Evolutionary conservation across 768 basidiomycete genomes (phyloP).

Genomic region (Pleurotus platypus): DNA sequence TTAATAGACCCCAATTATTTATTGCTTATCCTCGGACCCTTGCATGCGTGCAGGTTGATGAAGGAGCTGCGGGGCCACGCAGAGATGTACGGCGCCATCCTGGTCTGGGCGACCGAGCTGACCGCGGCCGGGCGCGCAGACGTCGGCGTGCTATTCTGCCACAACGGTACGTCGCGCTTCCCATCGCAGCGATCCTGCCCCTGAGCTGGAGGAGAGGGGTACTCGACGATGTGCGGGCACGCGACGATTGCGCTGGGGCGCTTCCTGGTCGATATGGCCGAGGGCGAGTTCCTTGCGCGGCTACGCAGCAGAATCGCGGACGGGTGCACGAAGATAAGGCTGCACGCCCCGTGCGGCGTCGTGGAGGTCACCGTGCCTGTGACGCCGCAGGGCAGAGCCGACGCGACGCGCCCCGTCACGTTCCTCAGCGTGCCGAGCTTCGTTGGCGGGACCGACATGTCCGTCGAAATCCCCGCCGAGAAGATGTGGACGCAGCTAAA

Average conservation of each 20-base stretch:
- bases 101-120: slow-evolving; percentile 31
- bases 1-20: too few relatives aligned
- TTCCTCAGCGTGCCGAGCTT: slow-evolving; percentile 35
- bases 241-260: slow-evolving; percentile 37
- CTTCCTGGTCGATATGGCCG: slow-evolving; percentile 33
- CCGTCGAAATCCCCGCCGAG: slow-evolving; percentile 23
- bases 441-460: slow-evolving; percentile 21
- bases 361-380: slow-evolving; percentile 26
- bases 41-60: slow-evolving; percentile 23
- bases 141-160: slow-evolving; percentile 38
- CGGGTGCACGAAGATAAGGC: slow-evolving; percentile 17
- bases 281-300: slow-evolving; percentile 25
- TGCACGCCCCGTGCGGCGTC: slow-evolving; percentile 37
- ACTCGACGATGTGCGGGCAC: slow-evolving; percentile 40
- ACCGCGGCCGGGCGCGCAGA: slow-evolving; percentile 28
- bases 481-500: slow-evolving; percentile 22
- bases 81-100: slow-evolving; percentile 39
- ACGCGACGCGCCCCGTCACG: slow-evolving; percentile 24
- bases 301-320: slow-evolving; percentile 16
- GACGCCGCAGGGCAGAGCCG: slow-evolving; percentile 20
- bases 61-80: slow-evolving; percentile 33
- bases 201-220: slow-evolving; percentile 24
- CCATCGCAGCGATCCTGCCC: too few relatives aligned
- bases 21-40: too few relatives aligned
- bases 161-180: slow-evolving; percentile 27